Conservation (phyloP, 495 filamentous ascomycete species). For the Penicillium roqueforti region DNA sequence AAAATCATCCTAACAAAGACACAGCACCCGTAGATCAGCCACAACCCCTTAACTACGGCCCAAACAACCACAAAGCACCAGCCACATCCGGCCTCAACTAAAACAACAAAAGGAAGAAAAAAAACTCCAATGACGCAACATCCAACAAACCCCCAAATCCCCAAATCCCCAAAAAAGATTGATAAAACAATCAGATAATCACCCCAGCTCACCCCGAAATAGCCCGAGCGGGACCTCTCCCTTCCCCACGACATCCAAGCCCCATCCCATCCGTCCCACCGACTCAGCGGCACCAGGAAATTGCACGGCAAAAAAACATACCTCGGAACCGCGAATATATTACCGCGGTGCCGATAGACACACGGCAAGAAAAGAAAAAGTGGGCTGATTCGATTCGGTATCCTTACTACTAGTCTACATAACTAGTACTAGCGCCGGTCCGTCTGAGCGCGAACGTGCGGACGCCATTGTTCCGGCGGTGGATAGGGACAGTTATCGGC, state of each 20-base stretch:
- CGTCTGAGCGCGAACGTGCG: neutral
- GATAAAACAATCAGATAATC: conserved; percentile 12
- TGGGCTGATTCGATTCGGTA: neutral
- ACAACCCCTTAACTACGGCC: neutral
- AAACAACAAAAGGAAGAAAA: neutral
- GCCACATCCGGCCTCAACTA: neutral
- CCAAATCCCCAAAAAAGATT: neutral
- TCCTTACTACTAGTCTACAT: too few relatives aligned
- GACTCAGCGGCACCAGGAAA: neutral
- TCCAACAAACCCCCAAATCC: neutral
- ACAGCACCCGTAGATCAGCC: neutral
- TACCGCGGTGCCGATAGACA: neutral
- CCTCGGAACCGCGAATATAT: neutral
- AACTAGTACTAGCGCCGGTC: neutral
- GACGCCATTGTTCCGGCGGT: neutral
- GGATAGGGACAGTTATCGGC: neutral
- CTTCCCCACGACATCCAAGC: conserved; percentile 1
- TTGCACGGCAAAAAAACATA: neutral
- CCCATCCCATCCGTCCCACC: neutral
- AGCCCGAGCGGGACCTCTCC: conserved; percentile 4
- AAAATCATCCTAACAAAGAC: neutral
- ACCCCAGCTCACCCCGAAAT: conserved; percentile 4
- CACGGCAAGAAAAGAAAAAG: neutral
- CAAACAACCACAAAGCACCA: neutral
- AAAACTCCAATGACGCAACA: neutral